These are phyloP conservation scores for Dillenia turbinata DNA, from an alignment of 164 flowering plant genomes.

Conservation along the genomic window DNA sequence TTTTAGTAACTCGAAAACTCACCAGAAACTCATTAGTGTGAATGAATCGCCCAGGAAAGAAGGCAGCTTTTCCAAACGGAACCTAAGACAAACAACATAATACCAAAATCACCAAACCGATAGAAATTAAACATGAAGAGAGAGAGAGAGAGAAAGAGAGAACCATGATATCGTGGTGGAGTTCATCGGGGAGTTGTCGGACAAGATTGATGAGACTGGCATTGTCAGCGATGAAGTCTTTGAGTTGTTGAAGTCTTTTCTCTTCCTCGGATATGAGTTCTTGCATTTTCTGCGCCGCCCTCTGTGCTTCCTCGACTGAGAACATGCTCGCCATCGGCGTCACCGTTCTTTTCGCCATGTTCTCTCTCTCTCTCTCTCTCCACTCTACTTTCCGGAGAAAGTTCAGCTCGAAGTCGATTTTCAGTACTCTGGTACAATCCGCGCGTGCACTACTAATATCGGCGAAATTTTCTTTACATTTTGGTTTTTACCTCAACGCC, in stretches of 20 bases:
- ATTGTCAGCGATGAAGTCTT: conserved; percentile 59
- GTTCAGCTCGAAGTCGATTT: too few species aligned
- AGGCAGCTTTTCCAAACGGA: conserved; percentile 89
- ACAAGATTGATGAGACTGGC: conserved; percentile 60
- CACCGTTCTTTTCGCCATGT: conserved; percentile 51
- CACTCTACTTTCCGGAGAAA: too few species aligned
- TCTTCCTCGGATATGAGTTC: conserved; percentile 41
- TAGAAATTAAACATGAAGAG: background rate
- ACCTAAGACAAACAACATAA: conserved; percentile 34
- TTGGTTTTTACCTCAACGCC: too few species aligned
- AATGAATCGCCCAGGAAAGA: conserved; percentile 83
- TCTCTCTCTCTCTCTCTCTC: too few species aligned
- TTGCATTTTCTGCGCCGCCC: conserved; percentile 58
- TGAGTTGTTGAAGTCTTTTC: conserved; percentile 41
- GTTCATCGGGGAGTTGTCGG: conserved; percentile 74
- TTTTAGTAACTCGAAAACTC: conserved; percentile 1
- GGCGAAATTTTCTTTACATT: too few species aligned
- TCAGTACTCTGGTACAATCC: too few species aligned
- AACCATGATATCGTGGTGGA: conserved; percentile 74
- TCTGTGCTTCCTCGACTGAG: conserved; percentile 57
- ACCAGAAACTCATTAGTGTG: conserved; percentile 90
- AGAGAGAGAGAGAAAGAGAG: background rate
- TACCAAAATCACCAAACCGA: background rate
- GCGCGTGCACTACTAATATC: too few species aligned
- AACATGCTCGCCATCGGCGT: conserved; percentile 57